Evolutionary conservation across 495 filamentous ascomycete species (phyloP).

Genomic region (Geoglossum glabrum): DNA sequence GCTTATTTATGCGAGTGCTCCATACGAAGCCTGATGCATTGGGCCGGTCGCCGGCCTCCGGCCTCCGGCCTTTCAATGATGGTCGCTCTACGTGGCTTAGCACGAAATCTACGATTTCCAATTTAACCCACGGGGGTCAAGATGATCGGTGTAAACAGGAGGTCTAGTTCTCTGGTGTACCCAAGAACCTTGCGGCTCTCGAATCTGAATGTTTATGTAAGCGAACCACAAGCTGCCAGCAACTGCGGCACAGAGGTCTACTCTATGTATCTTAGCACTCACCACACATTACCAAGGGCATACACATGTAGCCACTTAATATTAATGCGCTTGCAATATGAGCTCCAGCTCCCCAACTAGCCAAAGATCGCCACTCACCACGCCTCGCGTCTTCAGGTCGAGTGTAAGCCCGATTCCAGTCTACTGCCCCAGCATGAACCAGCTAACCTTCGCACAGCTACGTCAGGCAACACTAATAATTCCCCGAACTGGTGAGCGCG

Average conservation of each 20-base stretch:
- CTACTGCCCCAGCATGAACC: background rate
- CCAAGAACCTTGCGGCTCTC: background rate
- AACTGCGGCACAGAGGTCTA: no score
- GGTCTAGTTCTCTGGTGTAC: background rate
- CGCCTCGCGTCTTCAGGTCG: background rate
- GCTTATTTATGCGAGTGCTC: no score
- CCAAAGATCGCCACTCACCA: background rate
- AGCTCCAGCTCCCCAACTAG: background rate
- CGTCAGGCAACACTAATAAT: constrained; percentile 35
- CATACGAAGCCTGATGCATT: no score
- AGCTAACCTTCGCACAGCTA: constrained; percentile 8
- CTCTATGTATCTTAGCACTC: no score
- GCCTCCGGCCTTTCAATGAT: no score
- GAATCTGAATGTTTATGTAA: background rate
- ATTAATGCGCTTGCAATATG: background rate
- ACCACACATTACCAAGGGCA: background rate
- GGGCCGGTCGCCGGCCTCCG: no score
- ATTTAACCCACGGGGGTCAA: no score
- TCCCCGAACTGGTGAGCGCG: constrained; percentile 30
- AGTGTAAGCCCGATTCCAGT: background rate
- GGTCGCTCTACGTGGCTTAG: no score
- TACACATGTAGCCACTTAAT: background rate
- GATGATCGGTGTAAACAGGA: background rate
- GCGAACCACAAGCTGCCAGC: background rate
- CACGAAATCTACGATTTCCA: no score